These are phyloP conservation scores for Thamnidium elegans DNA, from an alignment of 192 early-diverging fungal genomes.

Conservation along the genomic window DNA sequence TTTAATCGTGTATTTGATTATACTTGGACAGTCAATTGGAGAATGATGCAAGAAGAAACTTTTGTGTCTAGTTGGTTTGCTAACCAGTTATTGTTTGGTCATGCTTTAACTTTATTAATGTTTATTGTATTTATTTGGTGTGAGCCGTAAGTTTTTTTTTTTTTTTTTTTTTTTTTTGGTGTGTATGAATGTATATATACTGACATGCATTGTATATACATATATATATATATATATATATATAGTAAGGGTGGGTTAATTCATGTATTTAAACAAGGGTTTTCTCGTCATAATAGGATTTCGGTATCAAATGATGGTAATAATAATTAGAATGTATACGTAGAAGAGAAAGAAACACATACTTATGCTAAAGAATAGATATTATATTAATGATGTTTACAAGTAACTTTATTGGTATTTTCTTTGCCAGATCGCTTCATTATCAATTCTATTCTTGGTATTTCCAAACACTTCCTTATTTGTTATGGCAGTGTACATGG, in stretches of 20 bases:
- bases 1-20: conserved; percentile 82
- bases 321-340: neutral
- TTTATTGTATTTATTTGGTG: conserved; percentile 63
- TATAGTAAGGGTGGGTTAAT: conserved; percentile 31
- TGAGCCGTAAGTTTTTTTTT: conserved; percentile 27
- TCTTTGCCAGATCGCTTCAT: conserved; percentile 86
- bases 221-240: neutral
- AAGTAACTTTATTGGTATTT: conserved; percentile 85
- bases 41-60: conserved; percentile 65
- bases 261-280: conserved; percentile 29
- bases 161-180: too few relatives aligned
- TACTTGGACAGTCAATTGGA: conserved; percentile 97
- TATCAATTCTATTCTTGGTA: conserved; percentile 99
- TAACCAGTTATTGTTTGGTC: conserved; percentile 52
- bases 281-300: conserved; percentile 7
- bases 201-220: neutral
- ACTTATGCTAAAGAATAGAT: conserved; percentile 37
- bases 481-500: conserved; percentile 60
- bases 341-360: neutral
- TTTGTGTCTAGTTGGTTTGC: conserved; percentile 69
- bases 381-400: conserved; percentile 74
- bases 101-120: conserved; percentile 56
- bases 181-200: too few relatives aligned
- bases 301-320: conserved; percentile 38
- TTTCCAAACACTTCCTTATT: conserved; percentile 76